Evolutionary conservation across 1,284 basidiomycete genomes (phyloP), one percentile per base, ranked within the genome.

Genomic region (Phylloboletellus chloephorus): DNA sequence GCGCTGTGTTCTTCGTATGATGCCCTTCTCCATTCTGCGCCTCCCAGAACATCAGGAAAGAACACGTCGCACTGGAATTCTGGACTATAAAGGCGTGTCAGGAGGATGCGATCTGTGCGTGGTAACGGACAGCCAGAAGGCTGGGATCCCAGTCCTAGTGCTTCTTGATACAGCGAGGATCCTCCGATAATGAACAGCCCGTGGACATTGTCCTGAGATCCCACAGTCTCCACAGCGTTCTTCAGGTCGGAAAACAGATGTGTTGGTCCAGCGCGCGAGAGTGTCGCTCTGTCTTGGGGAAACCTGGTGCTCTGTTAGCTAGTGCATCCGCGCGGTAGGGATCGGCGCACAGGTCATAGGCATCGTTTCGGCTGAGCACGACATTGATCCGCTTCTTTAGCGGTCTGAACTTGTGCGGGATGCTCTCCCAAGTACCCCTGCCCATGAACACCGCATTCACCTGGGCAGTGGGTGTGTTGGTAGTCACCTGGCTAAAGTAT

Each of bases 371-470:
- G 51, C 82, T 91, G 24, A 97, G 70, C 24, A 99, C 81, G 11
- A 95, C 64, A 60, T 98, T 99, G 46, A 78, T 50, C 28, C 96
- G 72, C 22, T 75, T 77, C 31, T 75, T 71, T 19, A 99, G 71
- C 3, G 96, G 96, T 47, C 88, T 76, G 66, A 88, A 91, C 61
- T 82, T 88, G 6, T 60, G 52, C n/a, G 96, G 95, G 46, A 99
- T 98, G 60, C 89, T 91, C 63, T 96, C 90, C 96, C 96, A 99
- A 13, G 93, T 97, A 57, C 91, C 94, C 35, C 94, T 74, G 5
- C 96, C 96, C 96, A 99, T 98, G 44, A 98, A 70, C 25, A 98
- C 84, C 2, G 79, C 82, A 63, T 98, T 98, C 44, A 64, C 65
- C 31, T 56, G 61, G 10, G 68, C 72, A 45, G 73, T 66, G 16